Base-by-base conservation (phyloP, 1,284 basidiomycete genomes). In the Boletus smithii region DNA sequence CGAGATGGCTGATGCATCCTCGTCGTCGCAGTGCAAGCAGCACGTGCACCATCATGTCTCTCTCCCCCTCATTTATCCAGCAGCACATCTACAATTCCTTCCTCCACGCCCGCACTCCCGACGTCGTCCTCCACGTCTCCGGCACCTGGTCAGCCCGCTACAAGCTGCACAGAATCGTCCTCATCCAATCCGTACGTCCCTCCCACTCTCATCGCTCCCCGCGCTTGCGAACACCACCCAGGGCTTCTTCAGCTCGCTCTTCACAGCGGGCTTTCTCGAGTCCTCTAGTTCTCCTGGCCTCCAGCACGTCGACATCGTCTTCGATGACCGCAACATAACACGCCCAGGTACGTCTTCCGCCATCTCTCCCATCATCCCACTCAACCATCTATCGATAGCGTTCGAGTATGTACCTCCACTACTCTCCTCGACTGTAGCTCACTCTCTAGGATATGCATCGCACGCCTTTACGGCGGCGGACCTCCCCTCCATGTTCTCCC, bases 261-360 rank as follows among this genome's bases (percentile, higher is more conserved):
- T 94, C 68, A 85, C 85, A 5, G 79, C 83, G 5, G 91, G 89
- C 3, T 95, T 92, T 62, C 73, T 76, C 8, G 92, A 88, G 61
- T 80, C 82, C 1, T 51, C 69, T 20, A 55, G 55, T 39, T 50
- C 53, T 0, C 54, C 57, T 41, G 69, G 67, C 16, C 65, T 69
- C 16, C 68, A 77, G 52, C 72, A 74, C 53, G 71, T 94, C 36
- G 76, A 84, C 53, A 72, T 95, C 32, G 74, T 76, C 30, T 88
- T 95, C 52, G 87, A 92, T 58, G 91, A 95, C 62, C 77, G 73
- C 8, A 94, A 94, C 62, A 93, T 94, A 62, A 91, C 89, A 8
- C 76, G 90, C 53, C 79, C 88, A 59, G 86, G 86, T 88, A 47
- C 54, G 79, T 71, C 36, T 27, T 14, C 4, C 30, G 24, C 16